Base-by-base conservation (phyloP, 331 rosid species). In the Pyrus hybrid region DNA sequence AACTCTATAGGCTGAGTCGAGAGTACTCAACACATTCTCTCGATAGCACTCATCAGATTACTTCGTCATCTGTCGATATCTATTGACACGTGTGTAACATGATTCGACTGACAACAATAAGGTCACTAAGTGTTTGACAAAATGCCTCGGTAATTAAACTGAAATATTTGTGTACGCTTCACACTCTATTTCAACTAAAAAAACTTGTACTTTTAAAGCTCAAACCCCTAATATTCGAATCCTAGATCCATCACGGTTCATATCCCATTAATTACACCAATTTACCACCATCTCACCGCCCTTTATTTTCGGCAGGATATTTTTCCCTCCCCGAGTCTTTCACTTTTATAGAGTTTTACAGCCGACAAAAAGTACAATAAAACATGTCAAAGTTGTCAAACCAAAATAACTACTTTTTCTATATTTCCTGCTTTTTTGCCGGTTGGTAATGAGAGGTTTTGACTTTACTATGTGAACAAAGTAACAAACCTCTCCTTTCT, bases 341-440 rank as follows among this genome's bases (percentile, higher is more conserved):
- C 49, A 62, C 77, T 66, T 68, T 32, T 5, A 33, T 2, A 35
- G 49, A 84, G 63, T 76, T 68, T 76, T 51, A 77, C 49, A 72
- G 80, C 84, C 71, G 81, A 75, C 86, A 81, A 37, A 86, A 81
- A 67, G 81, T 65, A 22, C 41, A 63, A 4, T 17, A 76, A 67
- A 76, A 73, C 41, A 77, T 63, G 91, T 85, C 89, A 78, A 85
- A 80, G 79, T 81, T 85, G 88, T 86, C 90, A 76, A 83, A 86
- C 77, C 73, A 76, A 37, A 63, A 63, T 77, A 80, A 79, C 87
- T 21, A 78, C 87, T 67, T 84, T 60, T 60, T 60, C 54, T 79
- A 41, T 41, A 10, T 79, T 78, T 86, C 87, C 83, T 76, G 74
- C 85, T 81, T 78, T 80, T 54, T 35, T 77, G 58, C 64, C 67